Evolutionary conservation across 805 yeast species (phyloP), one percentile per base, ranked within the genome.

Genomic region (Yarrowia porcina): DNA sequence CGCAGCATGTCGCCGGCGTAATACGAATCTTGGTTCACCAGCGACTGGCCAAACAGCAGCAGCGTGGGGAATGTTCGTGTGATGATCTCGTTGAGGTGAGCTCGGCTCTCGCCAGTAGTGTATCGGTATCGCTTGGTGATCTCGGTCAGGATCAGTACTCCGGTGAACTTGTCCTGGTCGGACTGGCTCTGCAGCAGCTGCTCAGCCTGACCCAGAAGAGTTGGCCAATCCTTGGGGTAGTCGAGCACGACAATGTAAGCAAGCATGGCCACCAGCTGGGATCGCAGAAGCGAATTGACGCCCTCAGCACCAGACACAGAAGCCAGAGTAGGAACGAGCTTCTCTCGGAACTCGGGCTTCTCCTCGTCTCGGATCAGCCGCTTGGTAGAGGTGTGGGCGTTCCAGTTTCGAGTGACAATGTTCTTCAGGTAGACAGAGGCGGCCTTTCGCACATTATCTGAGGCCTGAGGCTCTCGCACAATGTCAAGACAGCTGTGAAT

Each of bases 371-470:
- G 87, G 12, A 90, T 83, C 12, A 68, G 71, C 15, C 67, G 68
- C 27, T 72, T 68, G 61, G 38, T 17, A 20, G 44, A 28, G 9
- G 38, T 21, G 36, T 30, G 39, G 8, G 69, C 64, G 18, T 70
- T 66, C 97, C 97, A 92, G 59, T 82, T 79, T 36, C 82, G 79
- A 15, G 79, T 76, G 21, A 90, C 79, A 63, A 85, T 80, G 73
- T 93, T 92, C 72, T 93, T 93, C 73, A 90, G 83, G 73, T 84
- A 90, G 4, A 93, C 85, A 0, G 94, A 91, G 1, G 96, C 87
- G 12, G 96, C 89, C 54, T 83, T 76, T 67, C 85, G 82, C 56
- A 88, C 79, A 23, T 79, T 82, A 1, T 75, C 73, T 6, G 83
- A 77, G 15, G 81, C 84, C 17, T 80, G 82, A 7, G 75, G 74